Evolutionary conservation across 176 grass and related monocot genomes (phyloP).

Genomic region (Avena sativa): DNA sequence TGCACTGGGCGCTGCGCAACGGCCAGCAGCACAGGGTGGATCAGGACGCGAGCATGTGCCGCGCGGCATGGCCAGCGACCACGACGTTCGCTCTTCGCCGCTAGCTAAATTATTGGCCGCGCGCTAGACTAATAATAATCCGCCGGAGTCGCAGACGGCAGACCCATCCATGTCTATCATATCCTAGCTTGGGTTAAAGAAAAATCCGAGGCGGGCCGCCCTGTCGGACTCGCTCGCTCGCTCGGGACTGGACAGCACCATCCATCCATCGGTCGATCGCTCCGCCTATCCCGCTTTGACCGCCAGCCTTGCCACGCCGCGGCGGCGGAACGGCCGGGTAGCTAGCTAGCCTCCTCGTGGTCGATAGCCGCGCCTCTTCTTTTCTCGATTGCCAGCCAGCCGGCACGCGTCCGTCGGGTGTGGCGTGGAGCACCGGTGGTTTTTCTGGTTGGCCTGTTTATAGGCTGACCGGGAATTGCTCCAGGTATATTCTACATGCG

Average conservation of each 20-base stretch:
- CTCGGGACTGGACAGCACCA: background rate
- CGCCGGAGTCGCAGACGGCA: background rate
- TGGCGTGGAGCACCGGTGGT: too few species aligned
- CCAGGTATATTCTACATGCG: too few species aligned
- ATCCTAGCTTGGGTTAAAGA: background rate
- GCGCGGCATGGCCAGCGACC: conserved; percentile 1
- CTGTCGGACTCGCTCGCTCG: background rate
- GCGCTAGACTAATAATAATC: background rate
- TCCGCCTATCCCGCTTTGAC: conserved; percentile 29
- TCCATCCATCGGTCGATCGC: background rate
- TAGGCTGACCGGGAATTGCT: too few species aligned
- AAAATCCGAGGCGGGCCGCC: background rate
- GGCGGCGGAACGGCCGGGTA: background rate
- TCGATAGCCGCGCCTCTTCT: too few species aligned
- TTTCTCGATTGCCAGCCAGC: too few species aligned
- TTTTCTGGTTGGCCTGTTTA: too few species aligned
- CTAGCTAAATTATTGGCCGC: background rate
- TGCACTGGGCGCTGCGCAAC: too few species aligned
- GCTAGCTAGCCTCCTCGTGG: background rate
- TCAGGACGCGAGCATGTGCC: conserved; percentile 15
- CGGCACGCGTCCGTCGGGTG: too few species aligned
- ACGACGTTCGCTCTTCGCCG: background rate
- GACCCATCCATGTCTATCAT: background rate
- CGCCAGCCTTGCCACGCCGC: conserved; percentile 29
- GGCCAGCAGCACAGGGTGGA: background rate